Percentiles rank a stretch among this genome's conserved stretches.
Evolutionary conservation across 345 rosid genomes (phyloP).

Genomic region (Aquilaria malaccensis): DNA sequence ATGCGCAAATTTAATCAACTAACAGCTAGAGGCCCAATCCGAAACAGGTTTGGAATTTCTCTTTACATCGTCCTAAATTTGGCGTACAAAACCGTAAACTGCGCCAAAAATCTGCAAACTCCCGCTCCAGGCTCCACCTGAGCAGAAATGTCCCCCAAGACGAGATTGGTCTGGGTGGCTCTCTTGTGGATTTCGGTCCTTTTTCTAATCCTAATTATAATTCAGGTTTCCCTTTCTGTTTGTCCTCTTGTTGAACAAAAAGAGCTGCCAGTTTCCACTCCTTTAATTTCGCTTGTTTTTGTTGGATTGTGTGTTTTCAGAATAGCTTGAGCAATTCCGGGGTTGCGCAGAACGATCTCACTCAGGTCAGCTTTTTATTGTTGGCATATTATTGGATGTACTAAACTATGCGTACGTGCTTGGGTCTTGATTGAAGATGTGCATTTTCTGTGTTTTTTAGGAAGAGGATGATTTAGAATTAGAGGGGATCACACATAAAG

Average conservation of each 20-base stretch:
- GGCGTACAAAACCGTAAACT: too few relatives aligned
- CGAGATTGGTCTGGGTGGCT: constrained; percentile 40
- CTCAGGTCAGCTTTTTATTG: constrained; percentile 22
- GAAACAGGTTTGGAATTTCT: too few relatives aligned
- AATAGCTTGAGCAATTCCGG: constrained; percentile 46
- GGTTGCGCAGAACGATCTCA: constrained; percentile 28
- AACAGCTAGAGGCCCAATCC: too few relatives aligned
- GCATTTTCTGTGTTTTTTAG: constrained; percentile 19
- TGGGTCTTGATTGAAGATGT: neutral
- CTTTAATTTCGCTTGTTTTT: neutral
- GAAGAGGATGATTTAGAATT: constrained; percentile 44
- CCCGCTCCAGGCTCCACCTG: neutral
- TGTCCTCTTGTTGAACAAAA: neutral
- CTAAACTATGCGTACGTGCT: constrained; percentile 1
- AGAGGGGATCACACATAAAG: constrained; percentile 62
- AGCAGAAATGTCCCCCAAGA: constrained; percentile 44
- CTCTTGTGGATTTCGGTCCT: constrained; percentile 52
- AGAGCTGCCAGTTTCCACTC: neutral
- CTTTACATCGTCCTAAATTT: too few relatives aligned
- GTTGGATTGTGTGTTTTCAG: constrained; percentile 25
- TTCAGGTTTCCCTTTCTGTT: constrained; percentile 40
- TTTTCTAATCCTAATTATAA: constrained; percentile 57
- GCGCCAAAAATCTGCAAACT: too few relatives aligned
- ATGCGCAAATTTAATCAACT: too few relatives aligned
- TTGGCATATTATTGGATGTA: neutral